Conservation (phyloP, 768 basidiomycete genomes). For the Rossbeevera mucosa region DNA sequence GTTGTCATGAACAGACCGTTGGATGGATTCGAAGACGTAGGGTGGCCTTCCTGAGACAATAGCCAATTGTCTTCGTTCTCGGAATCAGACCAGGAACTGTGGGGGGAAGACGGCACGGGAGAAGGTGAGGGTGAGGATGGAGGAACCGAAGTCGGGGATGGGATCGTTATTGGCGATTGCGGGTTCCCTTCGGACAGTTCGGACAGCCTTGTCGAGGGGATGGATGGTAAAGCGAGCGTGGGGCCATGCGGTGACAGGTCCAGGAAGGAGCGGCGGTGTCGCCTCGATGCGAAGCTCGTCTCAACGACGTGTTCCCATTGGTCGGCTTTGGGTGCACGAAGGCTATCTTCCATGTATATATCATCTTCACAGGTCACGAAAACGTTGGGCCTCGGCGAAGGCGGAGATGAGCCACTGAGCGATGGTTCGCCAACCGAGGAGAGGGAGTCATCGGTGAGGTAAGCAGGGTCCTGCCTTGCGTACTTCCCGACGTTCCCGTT, state of each 20-base stretch:
- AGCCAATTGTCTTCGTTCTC: slow-evolving; percentile 14
- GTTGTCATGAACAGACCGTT: neutral
- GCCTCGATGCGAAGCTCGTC: slow-evolving; percentile 6
- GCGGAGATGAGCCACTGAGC: slow-evolving; percentile 12
- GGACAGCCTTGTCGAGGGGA: slow-evolving; percentile 23
- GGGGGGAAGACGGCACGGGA: slow-evolving; percentile 8
- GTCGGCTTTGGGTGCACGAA: neutral
- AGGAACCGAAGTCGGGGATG: slow-evolving; percentile 12
- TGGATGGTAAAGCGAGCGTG: slow-evolving; percentile 23
- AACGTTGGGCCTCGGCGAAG: slow-evolving; percentile 18
- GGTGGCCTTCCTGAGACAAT: neutral
- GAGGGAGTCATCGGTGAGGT: slow-evolving; percentile 14
- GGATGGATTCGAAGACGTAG: neutral
- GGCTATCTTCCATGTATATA: slow-evolving; percentile 5
- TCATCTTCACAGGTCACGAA: slow-evolving; percentile 15
- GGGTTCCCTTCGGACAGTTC: slow-evolving; percentile 16
- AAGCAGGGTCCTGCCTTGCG: slow-evolving; percentile 6
- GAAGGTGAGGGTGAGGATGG: slow-evolving; percentile 19
- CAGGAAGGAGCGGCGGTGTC: neutral
- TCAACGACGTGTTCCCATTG: slow-evolving; percentile 18
- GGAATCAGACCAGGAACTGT: slow-evolving; percentile 4
- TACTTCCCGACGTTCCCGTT: neutral
- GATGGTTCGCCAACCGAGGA: slow-evolving; percentile 19
- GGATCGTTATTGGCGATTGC: slow-evolving; percentile 27
- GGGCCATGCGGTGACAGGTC: slow-evolving; percentile 3